Evolutionary conservation across 106 monocot species (phyloP).

Genomic region (Phalaenopsis aphrodite): DNA sequence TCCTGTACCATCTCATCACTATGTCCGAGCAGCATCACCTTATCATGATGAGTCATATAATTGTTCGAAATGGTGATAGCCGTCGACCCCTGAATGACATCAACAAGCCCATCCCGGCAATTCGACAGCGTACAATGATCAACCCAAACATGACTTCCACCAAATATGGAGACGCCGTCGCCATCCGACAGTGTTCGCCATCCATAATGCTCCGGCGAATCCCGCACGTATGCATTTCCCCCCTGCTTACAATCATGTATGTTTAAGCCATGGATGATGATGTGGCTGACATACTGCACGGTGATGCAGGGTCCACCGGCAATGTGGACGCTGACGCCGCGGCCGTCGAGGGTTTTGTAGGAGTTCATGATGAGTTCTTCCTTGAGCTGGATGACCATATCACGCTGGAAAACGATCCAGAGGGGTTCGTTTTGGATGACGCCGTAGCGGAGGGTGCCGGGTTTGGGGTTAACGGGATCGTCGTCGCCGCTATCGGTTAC

Average conservation of each 20-base stretch:
- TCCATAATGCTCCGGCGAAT: constrained; percentile 12
- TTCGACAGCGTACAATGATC: constrained; percentile 16
- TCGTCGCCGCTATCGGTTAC: constrained; percentile 13
- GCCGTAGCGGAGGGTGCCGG: constrained; percentile 17
- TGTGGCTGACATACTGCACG: constrained; percentile 13
- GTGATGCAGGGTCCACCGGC: constrained; percentile 19
- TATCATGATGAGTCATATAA: constrained; percentile 15
- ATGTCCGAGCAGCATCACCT: constrained; percentile 21
- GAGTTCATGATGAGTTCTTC: constrained; percentile 17
- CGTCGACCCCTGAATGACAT: constrained; percentile 7
- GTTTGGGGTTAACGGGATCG: constrained; percentile 19
- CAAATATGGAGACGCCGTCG: constrained; percentile 17
- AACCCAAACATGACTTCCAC: constrained; percentile 13
- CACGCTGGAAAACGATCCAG: constrained; percentile 15
- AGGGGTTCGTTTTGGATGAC: constrained; percentile 17
- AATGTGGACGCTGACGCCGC: constrained; percentile 16
- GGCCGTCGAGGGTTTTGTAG: constrained; percentile 19
- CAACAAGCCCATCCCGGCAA: constrained; percentile 15
- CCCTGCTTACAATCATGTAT: constrained; percentile 16
- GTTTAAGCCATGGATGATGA: constrained; percentile 15
- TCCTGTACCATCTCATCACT: constrained; percentile 13
- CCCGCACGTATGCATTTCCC: constrained; percentile 14
- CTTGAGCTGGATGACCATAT: constrained; percentile 17
- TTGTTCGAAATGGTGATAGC: constrained; percentile 21
- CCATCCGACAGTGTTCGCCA: constrained; percentile 20